A percentile compares a stretch with the other conserved stretches of the same genome.
Evolutionary conservation across 805 yeast genomes (phyloP).

Genomic region (Kuraishia cidri): DNA sequence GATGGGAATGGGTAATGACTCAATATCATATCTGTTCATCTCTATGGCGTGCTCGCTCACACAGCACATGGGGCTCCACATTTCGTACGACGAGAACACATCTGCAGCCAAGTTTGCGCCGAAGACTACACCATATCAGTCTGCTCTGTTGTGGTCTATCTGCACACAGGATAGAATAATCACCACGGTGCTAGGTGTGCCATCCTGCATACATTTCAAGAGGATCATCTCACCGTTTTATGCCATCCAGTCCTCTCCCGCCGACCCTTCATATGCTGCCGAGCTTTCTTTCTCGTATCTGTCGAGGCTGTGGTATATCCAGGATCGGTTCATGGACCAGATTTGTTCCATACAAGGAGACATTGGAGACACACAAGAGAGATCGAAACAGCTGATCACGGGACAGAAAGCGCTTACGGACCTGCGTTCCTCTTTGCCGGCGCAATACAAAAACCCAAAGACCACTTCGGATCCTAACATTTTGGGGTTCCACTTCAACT

Average conservation of each 20-base stretch:
- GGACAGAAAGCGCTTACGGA: conserved; percentile 15
- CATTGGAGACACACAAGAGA: conserved; percentile 20
- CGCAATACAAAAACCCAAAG: conserved; percentile 4
- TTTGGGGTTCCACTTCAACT: conserved; percentile 15
- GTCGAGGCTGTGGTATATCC: conserved; percentile 19
- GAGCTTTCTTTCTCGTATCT: conserved; percentile 18
- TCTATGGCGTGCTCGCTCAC: conserved; percentile 21
- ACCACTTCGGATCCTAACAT: conserved; percentile 5
- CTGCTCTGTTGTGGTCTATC: conserved; percentile 20
- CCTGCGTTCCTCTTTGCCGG: conserved; percentile 13
- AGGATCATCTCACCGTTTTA: conserved; percentile 22
- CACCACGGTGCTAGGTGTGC: conserved; percentile 15
- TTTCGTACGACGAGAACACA: conserved; percentile 13
- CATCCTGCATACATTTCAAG: conserved; percentile 22
- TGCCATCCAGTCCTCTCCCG: conserved; percentile 8
- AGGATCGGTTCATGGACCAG: conserved; percentile 23
- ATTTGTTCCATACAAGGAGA: conserved; percentile 20
- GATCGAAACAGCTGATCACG: conserved; percentile 12
- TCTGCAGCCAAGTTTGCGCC: conserved; percentile 13
- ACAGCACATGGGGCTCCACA: conserved; percentile 24
- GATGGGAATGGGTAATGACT: conserved; percentile 17
- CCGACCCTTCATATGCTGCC: conserved; percentile 6
- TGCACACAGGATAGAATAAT: conserved; percentile 21
- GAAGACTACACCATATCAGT: conserved; percentile 13
- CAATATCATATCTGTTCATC: conserved; percentile 18